A percentile compares a stretch with the other conserved stretches of the same genome.
Evolutionary conservation across 306 rosid species (phyloP).

Genomic region (Pyrus pyrifolia): DNA sequence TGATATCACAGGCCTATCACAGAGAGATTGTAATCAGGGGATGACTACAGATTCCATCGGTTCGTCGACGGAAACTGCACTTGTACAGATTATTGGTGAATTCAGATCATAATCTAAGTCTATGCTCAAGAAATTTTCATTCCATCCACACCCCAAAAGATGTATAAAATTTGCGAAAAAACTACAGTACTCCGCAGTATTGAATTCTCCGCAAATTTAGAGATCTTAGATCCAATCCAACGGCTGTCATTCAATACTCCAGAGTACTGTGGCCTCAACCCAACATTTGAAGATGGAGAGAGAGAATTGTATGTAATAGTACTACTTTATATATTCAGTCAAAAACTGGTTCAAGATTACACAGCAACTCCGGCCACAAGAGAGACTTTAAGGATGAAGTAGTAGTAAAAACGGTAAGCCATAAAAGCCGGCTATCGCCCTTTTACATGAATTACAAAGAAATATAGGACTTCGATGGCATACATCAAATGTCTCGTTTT

Average conservation of each 20-base stretch:
- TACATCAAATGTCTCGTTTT: slow-evolving; percentile 24
- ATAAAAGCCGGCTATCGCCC: slow-evolving; percentile 59
- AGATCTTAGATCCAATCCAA: no score
- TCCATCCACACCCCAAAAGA: neutral
- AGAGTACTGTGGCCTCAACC: neutral
- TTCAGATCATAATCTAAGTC: neutral
- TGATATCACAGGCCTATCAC: slow-evolving; percentile 2
- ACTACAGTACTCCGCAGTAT: no score
- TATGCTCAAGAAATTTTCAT: neutral
- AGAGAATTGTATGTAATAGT: slow-evolving; percentile 8
- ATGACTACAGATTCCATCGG: slow-evolving; percentile 16
- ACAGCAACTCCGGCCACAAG: slow-evolving; percentile 24
- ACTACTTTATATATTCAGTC: slow-evolving; percentile 24
- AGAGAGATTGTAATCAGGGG: slow-evolving; percentile 15
- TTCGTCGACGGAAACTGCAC: slow-evolving; percentile 9
- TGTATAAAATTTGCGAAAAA: neutral
- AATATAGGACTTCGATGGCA: slow-evolving; percentile 31
- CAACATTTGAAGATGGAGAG: neutral
- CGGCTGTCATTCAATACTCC: no score
- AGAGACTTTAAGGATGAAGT: slow-evolving; percentile 17
- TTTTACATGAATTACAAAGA: slow-evolving; percentile 22
- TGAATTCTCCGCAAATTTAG: no score
- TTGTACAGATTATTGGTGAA: slow-evolving; percentile 23
- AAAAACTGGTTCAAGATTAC: slow-evolving; percentile 33
- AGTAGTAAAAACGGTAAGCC: slow-evolving; percentile 36